These are phyloP conservation scores for Triticum aestivum DNA, from an alignment of 176 grass and related monocot species.

Conservation along the genomic window DNA sequence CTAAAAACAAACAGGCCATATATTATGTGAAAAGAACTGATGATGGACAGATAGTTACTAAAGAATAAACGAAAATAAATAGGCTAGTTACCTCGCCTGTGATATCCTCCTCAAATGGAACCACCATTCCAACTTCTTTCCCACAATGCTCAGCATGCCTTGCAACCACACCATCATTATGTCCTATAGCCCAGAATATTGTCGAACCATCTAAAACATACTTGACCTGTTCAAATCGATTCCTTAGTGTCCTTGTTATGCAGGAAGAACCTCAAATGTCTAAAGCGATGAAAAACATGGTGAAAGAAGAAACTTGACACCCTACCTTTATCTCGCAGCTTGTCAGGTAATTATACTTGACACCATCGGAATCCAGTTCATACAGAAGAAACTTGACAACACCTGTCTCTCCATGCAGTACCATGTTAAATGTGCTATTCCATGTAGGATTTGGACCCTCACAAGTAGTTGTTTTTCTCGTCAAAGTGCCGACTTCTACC, in stretches of 20 bases:
- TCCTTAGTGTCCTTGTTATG: conserved; percentile 22
- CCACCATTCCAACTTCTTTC: conserved; percentile 82
- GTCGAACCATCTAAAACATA: conserved; percentile 91
- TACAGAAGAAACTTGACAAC: conserved; percentile 89
- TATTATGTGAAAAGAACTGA: conserved; percentile 12
- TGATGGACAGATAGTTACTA: neutral
- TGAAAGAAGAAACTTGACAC: conserved; percentile 5
- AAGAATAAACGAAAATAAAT: conserved; percentile 22
- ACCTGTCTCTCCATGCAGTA: conserved; percentile 83
- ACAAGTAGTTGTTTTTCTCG: conserved; percentile 71
- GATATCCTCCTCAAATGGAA: conserved; percentile 86
- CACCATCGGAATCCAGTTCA: conserved; percentile 73
- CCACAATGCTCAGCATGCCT: conserved; percentile 72
- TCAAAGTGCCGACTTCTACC: conserved; percentile 85
- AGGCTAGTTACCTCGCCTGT: conserved; percentile 60
- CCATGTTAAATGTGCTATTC: conserved; percentile 84
- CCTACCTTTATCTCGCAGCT: conserved; percentile 91
- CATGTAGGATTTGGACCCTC: conserved; percentile 68
- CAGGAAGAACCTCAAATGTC: conserved; percentile 27
- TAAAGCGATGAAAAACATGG: conserved; percentile 5
- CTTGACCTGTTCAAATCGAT: conserved; percentile 66
- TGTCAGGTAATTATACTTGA: conserved; percentile 81
- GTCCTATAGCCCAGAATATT: conserved; percentile 88
- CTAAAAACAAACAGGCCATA: neutral
- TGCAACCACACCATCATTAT: conserved; percentile 74